Base-by-base conservation (phyloP, 2,329 filamentous ascomycete species). In the Scedosporium aurantiacum region DNA sequence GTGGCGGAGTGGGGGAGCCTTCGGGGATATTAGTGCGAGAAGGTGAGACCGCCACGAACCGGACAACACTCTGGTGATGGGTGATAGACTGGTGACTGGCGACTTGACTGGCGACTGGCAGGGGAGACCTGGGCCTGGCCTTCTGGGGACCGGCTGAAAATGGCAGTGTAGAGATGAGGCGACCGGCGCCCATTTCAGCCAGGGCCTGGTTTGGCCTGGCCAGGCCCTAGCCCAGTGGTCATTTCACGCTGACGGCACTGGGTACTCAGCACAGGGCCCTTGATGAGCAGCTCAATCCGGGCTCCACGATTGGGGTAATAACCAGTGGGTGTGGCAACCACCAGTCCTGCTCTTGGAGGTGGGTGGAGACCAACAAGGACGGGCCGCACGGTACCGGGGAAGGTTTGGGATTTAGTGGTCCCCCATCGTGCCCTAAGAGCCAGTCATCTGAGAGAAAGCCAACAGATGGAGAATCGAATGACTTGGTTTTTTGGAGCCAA, bases 1-100 rank as follows among this genome's bases (percentile, higher is more conserved):
- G 43, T 47, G 43, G 7, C 8, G n/a, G 7, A 54, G 23, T 23
- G 50, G 12, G 6, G 23, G 21, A 54, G 50, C 50, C 50, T 54
- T 54, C 23, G 18, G 23, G 50, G 18, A 18, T 23, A 27, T 54
- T 54, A 25, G 50, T 28, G 21, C 50, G 50, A 23, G 50, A 27
- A 37, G 50, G 50, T 54, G 50, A 54, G 50, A 54, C 50, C 50
- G 50, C 50, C 50, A 54, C 50, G 50, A 54, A 54, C 50, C 50
- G 23, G 23, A 23, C 50, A n/a, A 18, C n/a, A 6, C 43, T 18
- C 8, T 3, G 50, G 23, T 54, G 50, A 54, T 23, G 50, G 50
- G 18, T 37, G 32, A 37, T 8, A 37, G 32, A 37, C 8, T 37
- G 28, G 28, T 37, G 28, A 37, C 32, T 37, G 32, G 32, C 10